Evolutionary conservation across 2,329 filamentous ascomycete genomes (phyloP), one percentile per base, ranked within the genome.

Genomic region (Diplodia corticola): DNA sequence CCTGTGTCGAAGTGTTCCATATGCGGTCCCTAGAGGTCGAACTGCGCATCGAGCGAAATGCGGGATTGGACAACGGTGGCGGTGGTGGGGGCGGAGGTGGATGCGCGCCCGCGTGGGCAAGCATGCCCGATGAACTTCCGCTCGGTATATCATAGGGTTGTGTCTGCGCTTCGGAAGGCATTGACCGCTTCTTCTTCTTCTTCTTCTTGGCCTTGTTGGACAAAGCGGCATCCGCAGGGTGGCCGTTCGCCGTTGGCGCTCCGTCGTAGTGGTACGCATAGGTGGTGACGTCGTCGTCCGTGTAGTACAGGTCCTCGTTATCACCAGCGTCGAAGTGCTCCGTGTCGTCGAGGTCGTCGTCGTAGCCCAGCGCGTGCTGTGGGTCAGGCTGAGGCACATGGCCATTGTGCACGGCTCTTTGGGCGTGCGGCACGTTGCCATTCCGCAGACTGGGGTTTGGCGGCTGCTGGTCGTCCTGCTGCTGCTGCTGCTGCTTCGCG

Each of bases 1-100:
- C 93, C 71, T 92, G 88, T 10, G 92, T 95, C 67, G 91, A 95
- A 2, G 93, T 97, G 75, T 97, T 97, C 95, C 95, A 99, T 79
- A 99, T 97, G 78, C 92, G 93, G 75, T 95, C 91, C 74, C 89
- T 89, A 61, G 87, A 86, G 71, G 75, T 82, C 20, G 66, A 65
- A 24, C 69, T 76, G 68, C 81, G 80, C 9, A 79, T 76, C 51
- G 79, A 76, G 37, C 79, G 78, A 65, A 80, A 72, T 26, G 77
- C 74, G 53, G 78, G 78, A 51, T 79, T 76, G 49, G 82, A 77
- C 30, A 81, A 74, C 60, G 80, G 77, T 50, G 80, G 76, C 46
- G 80, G 78, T 13, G 74, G 80, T 66, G 81, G 73, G 50, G 73
- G 76, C 66, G 76, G 70, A 67, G 78, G 69, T 73, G 72, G 67